A percentile compares a stretch with the other conserved stretches of the same genome.
Evolutionary conservation across 2,329 filamentous ascomycete species (phyloP).

Genomic region (Sporothrix phasma): DNA sequence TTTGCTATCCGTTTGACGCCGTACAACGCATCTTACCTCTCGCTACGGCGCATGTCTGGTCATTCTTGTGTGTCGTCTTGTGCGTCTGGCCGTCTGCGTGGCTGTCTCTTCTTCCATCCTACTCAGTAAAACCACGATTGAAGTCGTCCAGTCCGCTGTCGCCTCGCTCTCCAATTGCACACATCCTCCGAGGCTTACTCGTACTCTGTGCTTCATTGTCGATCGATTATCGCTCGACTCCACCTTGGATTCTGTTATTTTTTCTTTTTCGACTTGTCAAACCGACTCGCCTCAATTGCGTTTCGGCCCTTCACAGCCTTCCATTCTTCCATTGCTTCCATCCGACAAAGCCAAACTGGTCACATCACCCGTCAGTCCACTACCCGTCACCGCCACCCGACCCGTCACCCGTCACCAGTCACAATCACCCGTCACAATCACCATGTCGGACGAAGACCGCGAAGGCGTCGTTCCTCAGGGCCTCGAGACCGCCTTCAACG

Average conservation of each 20-base stretch:
- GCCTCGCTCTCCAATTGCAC: background rate
- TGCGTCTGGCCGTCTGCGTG: background rate
- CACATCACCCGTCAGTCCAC: too few species aligned
- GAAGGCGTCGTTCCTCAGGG: background rate
- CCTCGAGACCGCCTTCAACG: conserved; percentile 6
- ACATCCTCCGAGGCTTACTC: too few species aligned
- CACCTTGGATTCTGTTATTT: background rate
- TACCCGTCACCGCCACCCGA: too few species aligned
- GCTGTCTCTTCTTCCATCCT: background rate
- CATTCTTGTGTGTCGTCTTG: too few species aligned
- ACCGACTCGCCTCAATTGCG: background rate
- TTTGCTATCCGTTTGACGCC: background rate
- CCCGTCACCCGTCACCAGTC: too few species aligned
- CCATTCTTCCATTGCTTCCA: background rate
- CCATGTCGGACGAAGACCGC: background rate
- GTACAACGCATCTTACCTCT: background rate
- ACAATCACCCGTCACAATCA: background rate
- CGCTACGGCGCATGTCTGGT: background rate
- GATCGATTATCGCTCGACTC: background rate
- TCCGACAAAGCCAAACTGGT: background rate
- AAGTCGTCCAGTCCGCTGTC: background rate
- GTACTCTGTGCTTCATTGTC: too few species aligned
- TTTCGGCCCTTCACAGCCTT: background rate
- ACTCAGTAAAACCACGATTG: background rate
- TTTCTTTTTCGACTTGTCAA: background rate